Evolutionary conservation across 768 basidiomycete genomes (phyloP), one percentile per base, ranked within the genome.

Genomic region (Mycena epipterygia): DNA sequence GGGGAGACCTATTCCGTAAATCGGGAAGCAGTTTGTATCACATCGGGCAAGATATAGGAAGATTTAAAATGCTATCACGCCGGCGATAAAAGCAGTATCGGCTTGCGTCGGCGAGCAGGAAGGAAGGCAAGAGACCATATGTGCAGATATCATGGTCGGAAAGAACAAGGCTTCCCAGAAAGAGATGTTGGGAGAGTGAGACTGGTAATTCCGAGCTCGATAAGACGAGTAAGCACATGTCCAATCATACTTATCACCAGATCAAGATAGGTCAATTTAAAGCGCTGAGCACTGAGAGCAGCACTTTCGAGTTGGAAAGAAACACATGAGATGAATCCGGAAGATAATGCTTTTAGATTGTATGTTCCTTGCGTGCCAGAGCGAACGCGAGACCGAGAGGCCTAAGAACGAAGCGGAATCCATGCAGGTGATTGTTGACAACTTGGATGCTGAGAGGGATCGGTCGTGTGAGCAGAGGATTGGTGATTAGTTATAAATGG

Each of bases 231-330:
- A 46, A 41, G 48, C 55, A 61, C 67, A 64, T 68, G 66, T 44
- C 41, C 57, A 67, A 35, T 64, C 49, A 58, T 0, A 27, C 61
- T 68, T 61, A n/a, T n/a, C 62, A 19, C 63, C 16, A 27, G 33
- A 63, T 67, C 65, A 67, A 42, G 60, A 67, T 71, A 65, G 53
- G 49, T 68, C 19, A 29, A 57, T 27, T 27, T n/a, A 32, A 56
- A 27, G 14, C 27, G 9, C 25, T 16, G 14, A 51, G 11, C 49
- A 30, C 23, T 29, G 11, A n/a, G n/a, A n/a, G n/a, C n/a, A n/a
- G n/a, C n/a, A n/a, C n/a, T n/a, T n/a, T n/a, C n/a, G n/a, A 48
- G 5, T 32, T 49, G 42, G 33, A 23, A 33, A n/a, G 1, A 56
- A 39, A 44, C 51, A 56, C 30, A 48, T 65, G 70, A 23, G 49